These are phyloP conservation scores for Trametes sp. DNA, from an alignment of 1,284 basidiomycete species.

Conservation along the genomic window DNA sequence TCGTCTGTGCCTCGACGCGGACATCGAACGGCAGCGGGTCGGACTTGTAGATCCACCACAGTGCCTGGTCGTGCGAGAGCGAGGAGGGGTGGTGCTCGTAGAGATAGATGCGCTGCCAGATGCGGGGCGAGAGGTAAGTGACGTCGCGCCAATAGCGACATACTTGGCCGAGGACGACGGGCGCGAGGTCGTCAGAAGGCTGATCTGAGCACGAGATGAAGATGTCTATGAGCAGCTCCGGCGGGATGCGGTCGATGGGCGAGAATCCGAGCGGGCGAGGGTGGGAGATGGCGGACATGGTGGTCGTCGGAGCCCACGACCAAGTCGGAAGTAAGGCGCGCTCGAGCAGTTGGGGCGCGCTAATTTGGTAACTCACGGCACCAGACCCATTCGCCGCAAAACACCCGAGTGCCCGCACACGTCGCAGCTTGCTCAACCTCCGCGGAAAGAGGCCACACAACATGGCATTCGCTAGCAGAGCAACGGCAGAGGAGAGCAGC, in stretches of 20 bases:
- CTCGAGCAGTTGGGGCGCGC: conserved; percentile 5
- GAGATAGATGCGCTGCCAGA: conserved; percentile 67
- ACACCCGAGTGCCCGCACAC: background rate
- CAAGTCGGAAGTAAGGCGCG: conserved; percentile 24
- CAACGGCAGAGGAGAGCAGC: background rate
- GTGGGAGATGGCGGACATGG: conserved; percentile 14
- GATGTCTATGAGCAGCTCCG: conserved; percentile 70
- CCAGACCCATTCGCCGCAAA: conserved; percentile 10
- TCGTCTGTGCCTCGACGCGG: conserved; percentile 54
- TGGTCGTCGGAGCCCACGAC: conserved; percentile 22
- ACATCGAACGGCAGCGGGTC: conserved; percentile 61
- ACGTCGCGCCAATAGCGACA: conserved; percentile 54
- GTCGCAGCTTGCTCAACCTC: background rate
- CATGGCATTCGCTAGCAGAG: background rate
- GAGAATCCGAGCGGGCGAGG: conserved; percentile 11
- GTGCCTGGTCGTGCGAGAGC: conserved; percentile 54
- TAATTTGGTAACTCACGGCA: conserved; percentile 14
- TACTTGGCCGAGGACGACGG: conserved; percentile 57
- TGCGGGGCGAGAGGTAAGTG: conserved; percentile 54
- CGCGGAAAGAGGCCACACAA: background rate
- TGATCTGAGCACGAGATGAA: conserved; percentile 53
- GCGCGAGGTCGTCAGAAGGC: conserved; percentile 49
- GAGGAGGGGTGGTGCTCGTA: conserved; percentile 48
- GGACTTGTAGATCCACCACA: conserved; percentile 61
- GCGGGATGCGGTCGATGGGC: conserved; percentile 51